Evolutionary conservation across 768 basidiomycete genomes (phyloP), one percentile per base, ranked within the genome.

Genomic region (Leccinum subtestaceum): DNA sequence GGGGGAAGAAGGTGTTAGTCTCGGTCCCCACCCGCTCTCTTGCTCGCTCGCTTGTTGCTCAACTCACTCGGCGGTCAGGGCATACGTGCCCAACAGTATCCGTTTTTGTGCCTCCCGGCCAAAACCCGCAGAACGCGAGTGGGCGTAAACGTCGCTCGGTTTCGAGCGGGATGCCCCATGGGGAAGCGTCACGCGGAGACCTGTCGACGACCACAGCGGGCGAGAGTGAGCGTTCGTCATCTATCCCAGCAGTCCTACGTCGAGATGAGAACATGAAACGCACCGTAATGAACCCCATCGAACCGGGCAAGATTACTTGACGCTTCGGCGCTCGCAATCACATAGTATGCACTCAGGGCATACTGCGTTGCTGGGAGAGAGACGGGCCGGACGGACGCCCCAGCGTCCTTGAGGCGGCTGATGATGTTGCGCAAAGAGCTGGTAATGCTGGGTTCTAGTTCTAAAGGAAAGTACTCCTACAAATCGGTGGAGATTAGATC

Each of bases 311-410:
- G 76, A 67, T 95, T 97, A 58, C 93, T 95, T 60, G 91, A 89
- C 0, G 95, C 95, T 69, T 98, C 96, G 0, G 96, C 95, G 60
- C 87, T 91, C 1, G 96, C 91, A 15, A 98, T 81, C n/a, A 97
- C 91, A 67, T 98, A 98, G 77, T 98, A 98, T 12, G 94, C 90
- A 56, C 93, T 93, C 5, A 98, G 79, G 0, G 93, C 91, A 67
- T 89, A 89, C 2, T 70, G 72, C 0, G 84, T 84, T 2, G 77
- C 73, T 0, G 93, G 90, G 11, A 98, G 76, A 9, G 88, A 88
- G 0, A 98, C 85, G 0, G 93, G 81, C 1, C 84, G 72, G 31
- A 97, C 65, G 1, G 76, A 76, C 0, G 92, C 93, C 1, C 95
- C 95, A 1, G 76, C 76, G 0, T 69, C 43, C 63, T 63, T 53